These are phyloP conservation scores for Myxozyma vanderwaltii DNA, from an alignment of 805 yeast genomes.

Conservation along the genomic window DNA sequence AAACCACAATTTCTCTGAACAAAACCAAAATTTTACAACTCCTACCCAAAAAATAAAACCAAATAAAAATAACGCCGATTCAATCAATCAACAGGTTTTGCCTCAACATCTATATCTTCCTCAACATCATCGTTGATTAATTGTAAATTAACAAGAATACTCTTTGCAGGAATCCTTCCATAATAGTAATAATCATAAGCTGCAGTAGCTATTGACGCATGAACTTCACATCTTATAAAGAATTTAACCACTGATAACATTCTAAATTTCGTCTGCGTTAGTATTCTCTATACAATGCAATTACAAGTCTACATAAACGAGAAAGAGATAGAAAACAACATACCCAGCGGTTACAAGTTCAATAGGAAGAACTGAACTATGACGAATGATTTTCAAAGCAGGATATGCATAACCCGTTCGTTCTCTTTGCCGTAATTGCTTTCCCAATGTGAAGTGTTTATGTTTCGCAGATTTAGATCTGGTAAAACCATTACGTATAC, in stretches of 20 bases:
- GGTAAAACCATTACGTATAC: no score
- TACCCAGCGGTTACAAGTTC: neutral
- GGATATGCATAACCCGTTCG: neutral
- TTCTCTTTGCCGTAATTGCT: no score
- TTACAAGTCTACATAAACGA: neutral
- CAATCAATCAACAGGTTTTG: neutral
- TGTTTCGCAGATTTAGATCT: no score
- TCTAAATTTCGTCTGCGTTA: neutral
- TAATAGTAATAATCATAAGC: constrained; percentile 6
- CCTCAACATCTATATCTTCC: neutral
- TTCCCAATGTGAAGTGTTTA: no score
- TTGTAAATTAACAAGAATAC: neutral
- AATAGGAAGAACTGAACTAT: neutral
- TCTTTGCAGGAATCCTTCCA: neutral
- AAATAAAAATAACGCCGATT: no score
- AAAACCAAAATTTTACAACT: no score
- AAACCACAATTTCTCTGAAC: no score
- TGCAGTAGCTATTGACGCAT: constrained; percentile 1
- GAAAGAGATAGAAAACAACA: neutral
- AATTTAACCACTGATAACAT: neutral
- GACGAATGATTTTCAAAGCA: neutral
- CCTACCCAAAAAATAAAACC: no score
- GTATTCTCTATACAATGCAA: neutral
- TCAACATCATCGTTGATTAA: neutral
- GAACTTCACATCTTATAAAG: constrained; percentile 4